Base-by-base conservation (phyloP, 371 early-diverging fungal genomes). In the Nematocida parisii region DNA sequence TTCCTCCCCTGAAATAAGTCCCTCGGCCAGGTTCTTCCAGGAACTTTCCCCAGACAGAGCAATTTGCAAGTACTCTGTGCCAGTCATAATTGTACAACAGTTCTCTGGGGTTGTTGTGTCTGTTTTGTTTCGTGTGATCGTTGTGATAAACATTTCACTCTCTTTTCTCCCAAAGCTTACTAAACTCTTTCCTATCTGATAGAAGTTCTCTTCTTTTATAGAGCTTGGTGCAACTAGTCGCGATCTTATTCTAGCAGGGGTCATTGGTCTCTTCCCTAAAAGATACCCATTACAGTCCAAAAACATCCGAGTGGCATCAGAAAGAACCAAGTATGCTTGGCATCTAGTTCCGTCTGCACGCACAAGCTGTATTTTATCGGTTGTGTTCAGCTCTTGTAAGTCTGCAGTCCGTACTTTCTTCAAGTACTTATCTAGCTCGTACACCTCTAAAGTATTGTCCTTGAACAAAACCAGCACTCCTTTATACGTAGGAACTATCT, bases 331-430 rank as follows among this genome's bases (percentile, higher is more conserved):
- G 56, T 47, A 68, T 22, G 71, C 80, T 22, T 68, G 46, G 71
- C 56, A 70, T n/a, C 45, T 60, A 5, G 20, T 33, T 5, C 60
- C 71, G 11, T 68, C 50, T 15, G 56, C 44, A 5, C 20, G 11
- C 22, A 77, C 24, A 4, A 77, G 67, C 61, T 67, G 68, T 54
- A 77, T 27, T n/a, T 44, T 56, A 6, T 67, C 71, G 2, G 13
- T 54, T 46, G 40, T 54, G 50, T 60, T 67, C 22, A 70, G 71
- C 27, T 50, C 47, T 24, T 57, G 45, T 6, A 77, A 71, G 44
- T 77, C 80, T 13, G 80, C 71, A 13, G 55, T 77, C 45, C 80
- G 70, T 0, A 77, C 42, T 39, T 70, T 77, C 42, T 50, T 77
- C 18, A 77, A 42, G 18, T 61, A 13, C n/a, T n/a, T 20, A 1